Conservation (phyloP, 768 basidiomycete species). For the Brasilioporus rufonigricans region DNA sequence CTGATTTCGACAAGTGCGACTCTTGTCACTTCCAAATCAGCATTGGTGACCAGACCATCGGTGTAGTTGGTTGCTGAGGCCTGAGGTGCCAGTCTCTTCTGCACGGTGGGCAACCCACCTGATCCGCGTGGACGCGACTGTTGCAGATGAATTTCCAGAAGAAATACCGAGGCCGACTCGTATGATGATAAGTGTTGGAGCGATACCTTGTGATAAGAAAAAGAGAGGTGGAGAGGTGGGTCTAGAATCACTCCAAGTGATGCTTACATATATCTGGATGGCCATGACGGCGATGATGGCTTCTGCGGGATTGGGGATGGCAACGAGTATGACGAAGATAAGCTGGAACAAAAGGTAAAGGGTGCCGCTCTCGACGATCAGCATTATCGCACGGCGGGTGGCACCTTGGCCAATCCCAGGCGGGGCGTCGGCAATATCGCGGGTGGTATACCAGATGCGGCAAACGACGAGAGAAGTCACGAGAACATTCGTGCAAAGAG, state of each 20-base stretch:
- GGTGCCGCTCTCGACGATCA: conserved; percentile 40
- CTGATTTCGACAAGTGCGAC: neutral
- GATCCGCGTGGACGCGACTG: conserved; percentile 22
- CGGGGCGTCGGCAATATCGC: conserved; percentile 6
- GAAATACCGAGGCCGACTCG: conserved; percentile 33
- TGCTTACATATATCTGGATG: conserved; percentile 40
- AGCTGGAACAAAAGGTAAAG: conserved; percentile 41
- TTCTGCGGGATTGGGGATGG: conserved; percentile 33
- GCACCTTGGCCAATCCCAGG: conserved; percentile 13
- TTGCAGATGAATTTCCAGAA: conserved; percentile 21
- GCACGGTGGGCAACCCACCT: conserved; percentile 19
- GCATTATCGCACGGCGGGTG: conserved; percentile 28
- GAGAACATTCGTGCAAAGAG: conserved; percentile 41
- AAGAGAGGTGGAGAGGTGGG: neutral
- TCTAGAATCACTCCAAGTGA: neutral
- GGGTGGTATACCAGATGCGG: conserved; percentile 36
- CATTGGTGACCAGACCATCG: conserved; percentile 11
- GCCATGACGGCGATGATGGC: conserved; percentile 37
- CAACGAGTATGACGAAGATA: conserved; percentile 39
- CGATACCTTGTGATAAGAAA: conserved; percentile 29
- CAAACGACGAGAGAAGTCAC: conserved; percentile 41
- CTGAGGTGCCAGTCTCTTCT: conserved; percentile 12
- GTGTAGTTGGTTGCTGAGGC: conserved; percentile 22
- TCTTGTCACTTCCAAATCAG: conserved; percentile 21
- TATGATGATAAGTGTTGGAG: conserved; percentile 36